Conservation (phyloP, 2,329 filamentous ascomycete genomes). For the Aspergillus transmontanensis region DNA sequence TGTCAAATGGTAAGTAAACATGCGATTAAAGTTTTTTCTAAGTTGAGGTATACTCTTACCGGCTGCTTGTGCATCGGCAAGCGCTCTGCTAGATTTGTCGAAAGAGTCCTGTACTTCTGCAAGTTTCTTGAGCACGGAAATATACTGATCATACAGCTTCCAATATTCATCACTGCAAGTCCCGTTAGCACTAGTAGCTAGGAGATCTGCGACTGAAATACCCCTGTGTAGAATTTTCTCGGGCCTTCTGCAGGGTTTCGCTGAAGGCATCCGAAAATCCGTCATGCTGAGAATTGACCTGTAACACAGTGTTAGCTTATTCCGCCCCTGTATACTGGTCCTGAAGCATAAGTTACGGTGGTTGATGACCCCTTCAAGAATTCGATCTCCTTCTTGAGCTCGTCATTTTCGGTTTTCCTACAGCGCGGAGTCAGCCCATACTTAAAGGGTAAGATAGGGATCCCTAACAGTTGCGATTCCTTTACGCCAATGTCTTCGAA, state of each 20-base stretch:
- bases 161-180: constrained; percentile 41
- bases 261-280: constrained; percentile 38
- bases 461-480: constrained; percentile 42
- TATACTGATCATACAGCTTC: constrained; percentile 45
- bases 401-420: constrained; percentile 46
- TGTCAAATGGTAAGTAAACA: constrained; percentile 26
- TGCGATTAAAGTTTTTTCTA: not conserved
- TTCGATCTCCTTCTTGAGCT: constrained; percentile 40
- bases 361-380: constrained; percentile 31
- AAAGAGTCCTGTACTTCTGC: constrained; percentile 41
- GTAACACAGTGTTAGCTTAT: constrained; percentile 16
- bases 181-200: constrained; percentile 18
- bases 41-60: constrained; percentile 28
- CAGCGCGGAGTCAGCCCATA: constrained; percentile 21
- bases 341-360: constrained; percentile 17
- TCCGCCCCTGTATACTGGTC: not conserved
- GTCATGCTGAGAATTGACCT: constrained; percentile 33
- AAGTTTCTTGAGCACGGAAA: constrained; percentile 38
- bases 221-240: constrained; percentile 40
- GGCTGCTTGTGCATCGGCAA: constrained; percentile 40
- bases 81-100: constrained; percentile 37
- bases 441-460: not conserved
- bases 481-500: constrained; percentile 44
- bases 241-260: constrained; percentile 35
- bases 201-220: constrained; percentile 17